Evolutionary conservation across 139 green algal species (phyloP).

Genomic region (Chlorella sp.): DNA sequence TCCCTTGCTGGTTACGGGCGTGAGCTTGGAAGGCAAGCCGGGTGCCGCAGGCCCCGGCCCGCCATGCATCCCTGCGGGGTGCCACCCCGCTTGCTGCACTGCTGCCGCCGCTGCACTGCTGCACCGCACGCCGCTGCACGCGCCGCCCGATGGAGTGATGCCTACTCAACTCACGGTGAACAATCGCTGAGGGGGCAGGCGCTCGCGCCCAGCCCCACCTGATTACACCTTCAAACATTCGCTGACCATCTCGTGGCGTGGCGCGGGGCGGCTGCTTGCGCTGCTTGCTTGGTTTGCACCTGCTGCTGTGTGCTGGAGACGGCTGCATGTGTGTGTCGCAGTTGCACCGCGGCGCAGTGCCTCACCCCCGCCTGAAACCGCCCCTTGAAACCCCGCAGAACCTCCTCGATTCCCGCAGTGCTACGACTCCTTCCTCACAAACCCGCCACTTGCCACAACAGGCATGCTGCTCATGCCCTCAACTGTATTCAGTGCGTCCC

Average conservation of each 20-base stretch:
- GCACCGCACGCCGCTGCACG: not conserved
- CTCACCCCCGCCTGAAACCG: too few relatives aligned
- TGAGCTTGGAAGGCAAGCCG: not conserved
- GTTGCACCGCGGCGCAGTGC: too few relatives aligned
- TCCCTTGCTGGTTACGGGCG: not conserved
- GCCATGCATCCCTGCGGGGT: too few relatives aligned
- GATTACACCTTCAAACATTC: conserved; percentile 29
- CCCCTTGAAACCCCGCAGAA: too few relatives aligned
- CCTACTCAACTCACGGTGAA: conserved; percentile 24
- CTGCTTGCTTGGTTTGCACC: too few relatives aligned
- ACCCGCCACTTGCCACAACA: too few relatives aligned
- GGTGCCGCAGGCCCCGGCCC: too few relatives aligned
- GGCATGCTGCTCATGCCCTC: not conserved
- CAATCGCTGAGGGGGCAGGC: conserved; percentile 32
- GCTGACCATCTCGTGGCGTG: conserved; percentile 23
- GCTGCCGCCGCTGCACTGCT: not conserved
- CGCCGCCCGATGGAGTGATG: conserved; percentile 16
- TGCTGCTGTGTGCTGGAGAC: too few relatives aligned
- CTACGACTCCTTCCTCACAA: too few relatives aligned
- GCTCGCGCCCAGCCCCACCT: conserved; percentile 7
- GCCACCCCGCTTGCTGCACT: not conserved
- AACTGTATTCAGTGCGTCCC: not conserved
- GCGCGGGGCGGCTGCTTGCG: too few relatives aligned
- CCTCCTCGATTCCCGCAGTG: too few relatives aligned
- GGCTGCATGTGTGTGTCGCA: too few relatives aligned